phyloP scores from a whole-genome alignment of 352 stramenopile species.

The Phytophthora pluvialis region DNA sequence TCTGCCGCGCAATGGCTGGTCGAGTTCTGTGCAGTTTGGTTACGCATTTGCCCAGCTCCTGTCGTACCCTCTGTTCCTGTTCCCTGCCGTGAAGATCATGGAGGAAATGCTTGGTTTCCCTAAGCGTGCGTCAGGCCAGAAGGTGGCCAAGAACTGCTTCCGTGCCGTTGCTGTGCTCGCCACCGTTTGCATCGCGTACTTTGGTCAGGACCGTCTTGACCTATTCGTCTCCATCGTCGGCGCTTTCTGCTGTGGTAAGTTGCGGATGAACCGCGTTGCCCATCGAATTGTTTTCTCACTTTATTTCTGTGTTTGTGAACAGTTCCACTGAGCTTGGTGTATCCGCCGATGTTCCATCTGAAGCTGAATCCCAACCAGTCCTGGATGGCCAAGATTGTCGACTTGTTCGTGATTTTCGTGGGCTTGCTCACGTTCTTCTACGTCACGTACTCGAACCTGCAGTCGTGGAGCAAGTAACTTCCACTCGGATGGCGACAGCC shows the following conservation, averaged over 20 bases:
- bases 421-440: constrained; percentile 84
- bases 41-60: constrained; percentile 80
- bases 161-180: constrained; percentile 67
- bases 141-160: constrained; percentile 80
- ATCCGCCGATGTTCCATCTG: constrained; percentile 80
- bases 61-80: constrained; percentile 84
- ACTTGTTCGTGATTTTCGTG: constrained; percentile 62
- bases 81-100: constrained; percentile 84
- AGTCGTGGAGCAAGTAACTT: constrained; percentile 62
- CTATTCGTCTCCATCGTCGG: constrained; percentile 86
- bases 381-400: constrained; percentile 60
- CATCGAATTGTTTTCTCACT: constrained; percentile 6
- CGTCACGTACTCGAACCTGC: constrained; percentile 82
- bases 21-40: constrained; percentile 79
- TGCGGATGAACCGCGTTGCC: not conserved
- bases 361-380: constrained; percentile 64
- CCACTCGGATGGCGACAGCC: not conserved
- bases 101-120: constrained; percentile 85
- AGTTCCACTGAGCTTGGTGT: constrained; percentile 86
- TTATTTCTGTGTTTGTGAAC: constrained; percentile 11
- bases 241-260: constrained; percentile 82
- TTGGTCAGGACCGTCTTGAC: constrained; percentile 75
- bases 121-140: constrained; percentile 64
- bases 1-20: constrained; percentile 73
- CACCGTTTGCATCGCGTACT: constrained; percentile 76